A percentile compares a stretch with the other conserved stretches of the same genome.
Evolutionary conservation across 1,284 basidiomycete genomes (phyloP).

Genomic region (Meripilus lineatus): DNA sequence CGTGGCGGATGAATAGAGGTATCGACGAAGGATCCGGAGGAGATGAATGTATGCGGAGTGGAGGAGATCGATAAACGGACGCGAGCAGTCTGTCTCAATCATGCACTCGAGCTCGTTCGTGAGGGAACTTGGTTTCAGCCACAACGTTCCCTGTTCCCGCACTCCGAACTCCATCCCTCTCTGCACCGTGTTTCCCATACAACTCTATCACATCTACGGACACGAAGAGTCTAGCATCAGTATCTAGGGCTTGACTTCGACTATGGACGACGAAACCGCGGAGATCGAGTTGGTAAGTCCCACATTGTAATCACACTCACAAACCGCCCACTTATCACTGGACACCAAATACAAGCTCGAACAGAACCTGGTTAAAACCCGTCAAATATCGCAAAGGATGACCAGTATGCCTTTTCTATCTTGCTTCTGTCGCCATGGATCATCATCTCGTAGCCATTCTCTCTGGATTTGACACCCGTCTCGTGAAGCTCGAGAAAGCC

Average conservation of each 20-base stretch:
- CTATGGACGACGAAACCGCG: constrained; percentile 73
- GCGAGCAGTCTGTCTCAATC: too few species aligned
- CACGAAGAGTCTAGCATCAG: too few species aligned
- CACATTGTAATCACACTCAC: background rate
- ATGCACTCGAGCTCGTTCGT: too few species aligned
- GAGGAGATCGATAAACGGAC: too few species aligned
- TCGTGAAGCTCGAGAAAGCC: constrained; percentile 77
- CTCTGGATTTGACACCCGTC: constrained; percentile 70
- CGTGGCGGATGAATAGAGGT: too few species aligned
- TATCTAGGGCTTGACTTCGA: too few species aligned
- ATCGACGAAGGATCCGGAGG: background rate
- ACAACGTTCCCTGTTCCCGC: too few species aligned
- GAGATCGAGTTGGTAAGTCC: constrained; percentile 65
- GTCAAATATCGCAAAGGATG: constrained; percentile 78
- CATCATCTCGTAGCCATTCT: constrained; percentile 51
- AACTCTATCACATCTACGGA: too few species aligned
- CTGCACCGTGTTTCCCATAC: too few species aligned
- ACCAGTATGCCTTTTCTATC: constrained; percentile 47
- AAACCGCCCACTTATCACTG: background rate
- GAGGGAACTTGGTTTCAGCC: too few species aligned
- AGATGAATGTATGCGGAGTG: background rate
- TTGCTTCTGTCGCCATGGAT: constrained; percentile 5
- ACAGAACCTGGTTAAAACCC: constrained; percentile 80
- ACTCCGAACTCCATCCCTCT: too few species aligned
- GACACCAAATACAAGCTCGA: constrained; percentile 60